These are phyloP conservation scores for Acacia crassicarpa DNA, from an alignment of 306 rosid genomes.

Conservation along the genomic window DNA sequence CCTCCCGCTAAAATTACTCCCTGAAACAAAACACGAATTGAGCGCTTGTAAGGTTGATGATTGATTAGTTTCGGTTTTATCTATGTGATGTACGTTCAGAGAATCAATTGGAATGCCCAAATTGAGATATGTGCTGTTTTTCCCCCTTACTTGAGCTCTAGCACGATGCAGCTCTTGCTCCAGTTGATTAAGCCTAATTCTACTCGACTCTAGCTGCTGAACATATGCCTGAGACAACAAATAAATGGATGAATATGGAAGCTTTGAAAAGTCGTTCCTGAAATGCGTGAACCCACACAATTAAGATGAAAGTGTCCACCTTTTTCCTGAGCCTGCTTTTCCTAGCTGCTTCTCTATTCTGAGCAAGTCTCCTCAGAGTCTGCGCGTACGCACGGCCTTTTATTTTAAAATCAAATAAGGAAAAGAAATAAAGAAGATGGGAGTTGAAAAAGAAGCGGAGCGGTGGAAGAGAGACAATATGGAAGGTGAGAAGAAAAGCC, in stretches of 20 bases:
- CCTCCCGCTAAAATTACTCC: constrained; percentile 72
- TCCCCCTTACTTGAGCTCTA: constrained; percentile 65
- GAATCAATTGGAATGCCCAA: constrained; percentile 2
- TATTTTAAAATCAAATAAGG: neutral
- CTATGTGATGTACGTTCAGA: constrained; percentile 16
- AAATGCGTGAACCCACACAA: constrained; percentile 24
- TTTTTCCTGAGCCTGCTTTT: constrained; percentile 98
- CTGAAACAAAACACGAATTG: constrained; percentile 42
- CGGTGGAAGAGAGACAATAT: neutral
- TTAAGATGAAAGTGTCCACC: constrained; percentile 35
- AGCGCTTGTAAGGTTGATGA: neutral
- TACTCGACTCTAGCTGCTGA: constrained; percentile 92
- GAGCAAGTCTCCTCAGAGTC: constrained; percentile 96
- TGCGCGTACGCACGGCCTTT: constrained; percentile 30
- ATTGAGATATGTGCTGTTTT: neutral
- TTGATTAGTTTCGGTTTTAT: neutral
- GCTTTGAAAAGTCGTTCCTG: constrained; percentile 25
- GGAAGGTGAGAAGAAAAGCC: neutral
- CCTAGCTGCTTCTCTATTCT: constrained; percentile 99
- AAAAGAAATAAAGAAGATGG: neutral
- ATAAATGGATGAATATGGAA: neutral
- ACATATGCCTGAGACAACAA: constrained; percentile 76
- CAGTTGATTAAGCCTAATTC: constrained; percentile 88
- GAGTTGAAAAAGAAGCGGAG: neutral
- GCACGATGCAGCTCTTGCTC: constrained; percentile 92